Evolutionary conservation across 2,329 filamentous ascomycete genomes (phyloP), one percentile per base, ranked within the genome.

Genomic region (Trichoderma sp.): DNA sequence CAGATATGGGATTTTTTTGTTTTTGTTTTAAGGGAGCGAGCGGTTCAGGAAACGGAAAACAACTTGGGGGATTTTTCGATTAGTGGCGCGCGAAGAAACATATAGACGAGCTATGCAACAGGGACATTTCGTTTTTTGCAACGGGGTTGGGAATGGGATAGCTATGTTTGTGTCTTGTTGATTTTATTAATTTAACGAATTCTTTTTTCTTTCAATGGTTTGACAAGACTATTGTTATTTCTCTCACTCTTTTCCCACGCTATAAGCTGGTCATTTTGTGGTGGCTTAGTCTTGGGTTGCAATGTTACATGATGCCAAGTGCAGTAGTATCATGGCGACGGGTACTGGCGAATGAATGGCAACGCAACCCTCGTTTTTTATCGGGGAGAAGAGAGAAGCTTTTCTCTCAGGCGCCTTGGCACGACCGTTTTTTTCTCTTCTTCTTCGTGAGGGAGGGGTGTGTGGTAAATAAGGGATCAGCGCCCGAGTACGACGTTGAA

Each of bases 31-130:
- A 38, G 29, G 69, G 60, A 72, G 69, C 69, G 38, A 72, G 69
- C 41, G 69, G 59, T 72, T 72, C 18, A 65, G 69, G 69, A 72
- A 72, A 72, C 33, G 69, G 41, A 31, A 63, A 33, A 50, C 50
- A 24, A 56, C 50, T 29, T 62, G 41, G 27, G 29, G 38, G 27
- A 21, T 64, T 53, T 53, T 56, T 65, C 69, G 60, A 65, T 65
- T 63, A n/a, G 60, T 56, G 69, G 69, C 69, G 69, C 29, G 59
- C 21, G 67, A 71, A 33, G 29, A 63, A 63, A 64, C 41, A 72
- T 72, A 72, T 64, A 72, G 69, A 72, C 60, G 69, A 72, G 69
- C 27, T 72, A 65, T 64, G 29, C 60, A 65, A 56, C n/a, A 27
- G 24, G 41, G 16, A 27, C 11, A 33, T 53, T 72, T 53, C 6